A percentile compares a stretch with the other conserved stretches of the same genome.
phyloP scores from a whole-genome alignment of 176 grass and related monocot species.

The Saccharum officinarum region DNA sequence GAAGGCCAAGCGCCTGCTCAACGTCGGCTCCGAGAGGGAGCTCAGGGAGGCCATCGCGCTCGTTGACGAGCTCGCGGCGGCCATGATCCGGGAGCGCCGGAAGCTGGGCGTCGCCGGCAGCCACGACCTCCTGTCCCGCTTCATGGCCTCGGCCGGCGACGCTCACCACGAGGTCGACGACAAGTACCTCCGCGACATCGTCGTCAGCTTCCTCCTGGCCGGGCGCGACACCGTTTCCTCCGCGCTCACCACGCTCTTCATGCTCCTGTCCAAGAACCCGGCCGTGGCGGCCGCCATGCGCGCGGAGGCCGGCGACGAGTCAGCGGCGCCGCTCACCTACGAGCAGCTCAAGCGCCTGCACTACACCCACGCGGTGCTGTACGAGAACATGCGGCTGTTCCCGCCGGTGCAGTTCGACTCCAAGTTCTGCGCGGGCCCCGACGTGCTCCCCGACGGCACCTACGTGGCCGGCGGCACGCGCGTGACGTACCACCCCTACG shows the following conservation, averaged over 20 bases:
- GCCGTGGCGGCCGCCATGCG: conserved; percentile 39
- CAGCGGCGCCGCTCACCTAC: background rate
- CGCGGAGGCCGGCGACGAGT: conserved; percentile 29
- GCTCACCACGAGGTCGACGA: conserved; percentile 7
- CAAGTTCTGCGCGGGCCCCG: conserved; percentile 64
- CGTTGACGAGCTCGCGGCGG: conserved; percentile 51
- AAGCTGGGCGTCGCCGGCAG: conserved; percentile 43
- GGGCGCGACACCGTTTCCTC: conserved; percentile 77
- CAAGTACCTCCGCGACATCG: conserved; percentile 84
- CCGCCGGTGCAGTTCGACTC: conserved; percentile 88
- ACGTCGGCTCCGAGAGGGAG: conserved; percentile 71
- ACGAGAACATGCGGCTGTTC: conserved; percentile 74
- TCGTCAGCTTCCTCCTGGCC: conserved; percentile 80
- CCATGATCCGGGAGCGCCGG: conserved; percentile 60
- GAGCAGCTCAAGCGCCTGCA: conserved; percentile 29
- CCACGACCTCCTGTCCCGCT: conserved; percentile 77
- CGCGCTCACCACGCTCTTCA: conserved; percentile 73
- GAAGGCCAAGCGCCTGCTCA: conserved; percentile 62
- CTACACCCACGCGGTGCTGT: conserved; percentile 59
- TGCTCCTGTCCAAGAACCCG: conserved; percentile 63
- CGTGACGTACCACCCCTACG: conserved; percentile 76
- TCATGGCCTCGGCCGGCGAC: conserved; percentile 50
- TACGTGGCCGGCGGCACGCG: conserved; percentile 43
- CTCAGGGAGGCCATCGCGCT: conserved; percentile 45
- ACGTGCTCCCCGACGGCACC: conserved; percentile 73